These are phyloP conservation scores for Arthroderma sp. DNA, from an alignment of 2,329 filamentous ascomycete species.

Conservation along the genomic window DNA sequence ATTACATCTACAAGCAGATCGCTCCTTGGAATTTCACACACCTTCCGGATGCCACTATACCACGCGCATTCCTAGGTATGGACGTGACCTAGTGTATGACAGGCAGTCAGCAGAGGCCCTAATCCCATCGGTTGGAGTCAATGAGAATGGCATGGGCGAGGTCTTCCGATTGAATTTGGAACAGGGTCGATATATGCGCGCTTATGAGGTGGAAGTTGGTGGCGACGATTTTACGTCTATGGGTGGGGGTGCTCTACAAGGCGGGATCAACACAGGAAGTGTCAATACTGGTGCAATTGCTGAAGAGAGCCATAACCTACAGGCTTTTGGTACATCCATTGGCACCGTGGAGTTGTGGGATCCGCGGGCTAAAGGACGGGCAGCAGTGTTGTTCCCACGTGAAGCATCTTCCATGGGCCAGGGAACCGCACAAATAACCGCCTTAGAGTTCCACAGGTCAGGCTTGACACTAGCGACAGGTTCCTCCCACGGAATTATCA, in stretches of 20 bases:
- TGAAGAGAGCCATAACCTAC: constrained; percentile 74
- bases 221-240: constrained; percentile 57
- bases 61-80: constrained; percentile 83
- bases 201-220: constrained; percentile 82
- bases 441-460: constrained; percentile 70
- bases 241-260: constrained; percentile 66
- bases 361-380: constrained; percentile 64
- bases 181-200: constrained; percentile 83
- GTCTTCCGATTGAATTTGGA: constrained; percentile 90
- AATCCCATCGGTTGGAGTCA: constrained; percentile 76
- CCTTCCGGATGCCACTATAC: constrained; percentile 76
- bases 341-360: constrained; percentile 99
- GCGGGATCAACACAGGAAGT: constrained; percentile 69
- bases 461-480: constrained; percentile 78
- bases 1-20: constrained; percentile 81
- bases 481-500: constrained; percentile 73
- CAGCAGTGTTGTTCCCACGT: constrained; percentile 58
- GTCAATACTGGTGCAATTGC: constrained; percentile 82
- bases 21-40: constrained; percentile 85
- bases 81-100: constrained; percentile 78
- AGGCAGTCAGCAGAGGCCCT: constrained; percentile 70
- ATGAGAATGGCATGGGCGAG: constrained; percentile 73
- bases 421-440: constrained; percentile 56
- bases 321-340: constrained; percentile 84
- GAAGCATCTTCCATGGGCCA: constrained; percentile 26